A percentile compares a stretch with the other conserved stretches of the same genome.
These are phyloP conservation scores for Rhodotorula sp. DNA, from an alignment of 1,284 basidiomycete genomes.

Conservation along the genomic window DNA sequence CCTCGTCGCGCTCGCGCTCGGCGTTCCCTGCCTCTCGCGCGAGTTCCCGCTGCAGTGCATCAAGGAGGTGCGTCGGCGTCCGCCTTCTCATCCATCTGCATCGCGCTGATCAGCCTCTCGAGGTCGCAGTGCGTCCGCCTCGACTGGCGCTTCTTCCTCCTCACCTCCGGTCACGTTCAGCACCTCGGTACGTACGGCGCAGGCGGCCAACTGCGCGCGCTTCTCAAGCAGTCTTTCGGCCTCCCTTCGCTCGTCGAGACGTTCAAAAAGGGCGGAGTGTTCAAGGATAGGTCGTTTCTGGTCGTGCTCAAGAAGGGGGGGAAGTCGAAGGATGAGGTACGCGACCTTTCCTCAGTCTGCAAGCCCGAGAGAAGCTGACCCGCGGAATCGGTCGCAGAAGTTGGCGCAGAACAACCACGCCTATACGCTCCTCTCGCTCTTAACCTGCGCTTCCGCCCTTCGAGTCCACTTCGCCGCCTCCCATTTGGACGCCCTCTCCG, in stretches of 20 bases:
- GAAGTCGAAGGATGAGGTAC: background rate
- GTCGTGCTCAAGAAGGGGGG: constrained; percentile 15
- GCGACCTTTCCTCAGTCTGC: background rate
- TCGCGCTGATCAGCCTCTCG: background rate
- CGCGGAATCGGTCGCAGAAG: constrained; percentile 51
- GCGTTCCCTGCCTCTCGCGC: constrained; percentile 73
- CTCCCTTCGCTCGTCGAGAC: constrained; percentile 51
- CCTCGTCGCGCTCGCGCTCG: constrained; percentile 73
- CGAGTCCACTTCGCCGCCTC: constrained; percentile 60
- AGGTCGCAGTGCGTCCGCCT: constrained; percentile 44
- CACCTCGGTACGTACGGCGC: constrained; percentile 56
- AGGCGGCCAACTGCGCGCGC: constrained; percentile 67
- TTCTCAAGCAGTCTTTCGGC: constrained; percentile 51
- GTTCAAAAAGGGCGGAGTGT: constrained; percentile 62
- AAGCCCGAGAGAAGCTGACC: background rate
- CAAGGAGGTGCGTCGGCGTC: constrained; percentile 49
- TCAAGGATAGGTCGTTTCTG: constrained; percentile 39
- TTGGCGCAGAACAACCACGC: constrained; percentile 51
- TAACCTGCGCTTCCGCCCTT: constrained; percentile 69
- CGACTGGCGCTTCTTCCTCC: constrained; percentile 64
- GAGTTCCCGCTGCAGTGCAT: constrained; percentile 60
- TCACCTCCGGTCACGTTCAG: constrained; percentile 66
- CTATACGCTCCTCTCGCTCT: constrained; percentile 48
- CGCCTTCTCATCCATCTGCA: background rate
- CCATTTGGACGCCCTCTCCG: constrained; percentile 51